Conservation (phyloP, 176 grass and related monocot genomes). For the Eleusine indica region DNA sequence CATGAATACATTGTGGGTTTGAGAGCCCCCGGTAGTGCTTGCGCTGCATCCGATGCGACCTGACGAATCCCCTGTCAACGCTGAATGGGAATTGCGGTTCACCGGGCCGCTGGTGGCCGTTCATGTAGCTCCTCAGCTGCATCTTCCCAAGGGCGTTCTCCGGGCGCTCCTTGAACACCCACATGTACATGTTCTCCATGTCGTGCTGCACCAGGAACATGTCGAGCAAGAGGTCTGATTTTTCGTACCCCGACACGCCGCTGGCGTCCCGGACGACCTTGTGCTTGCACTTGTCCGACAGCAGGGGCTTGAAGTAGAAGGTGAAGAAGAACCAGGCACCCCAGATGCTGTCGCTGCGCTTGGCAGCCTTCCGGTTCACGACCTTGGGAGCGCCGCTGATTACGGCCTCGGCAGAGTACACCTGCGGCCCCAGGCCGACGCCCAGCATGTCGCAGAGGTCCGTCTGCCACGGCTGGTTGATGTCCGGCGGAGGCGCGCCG, state of each 20-base stretch:
- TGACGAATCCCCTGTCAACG: constrained; percentile 77
- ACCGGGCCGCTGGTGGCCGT: constrained; percentile 80
- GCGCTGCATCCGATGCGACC: constrained; percentile 96
- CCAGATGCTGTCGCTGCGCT: constrained; percentile 97
- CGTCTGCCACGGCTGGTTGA: constrained; percentile 88
- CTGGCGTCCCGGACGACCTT: constrained; percentile 65
- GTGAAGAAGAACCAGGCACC: constrained; percentile 99
- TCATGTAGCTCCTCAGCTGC: constrained; percentile 99
- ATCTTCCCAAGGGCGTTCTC: constrained; percentile 98
- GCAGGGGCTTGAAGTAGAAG: constrained; percentile 96
- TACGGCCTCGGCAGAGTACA: constrained; percentile 59
- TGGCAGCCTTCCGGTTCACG: constrained; percentile 70
- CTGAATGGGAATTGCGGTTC: constrained; percentile 95
- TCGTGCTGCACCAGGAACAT: constrained; percentile 98
- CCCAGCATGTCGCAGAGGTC: constrained; percentile 76
- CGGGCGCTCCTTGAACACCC: constrained; percentile 95
- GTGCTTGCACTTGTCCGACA: constrained; percentile 77
- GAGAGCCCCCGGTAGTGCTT: constrained; percentile 97
- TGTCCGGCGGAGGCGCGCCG: constrained; percentile 75
- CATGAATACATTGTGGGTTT: constrained; percentile 96
- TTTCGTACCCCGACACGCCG: constrained; percentile 67
- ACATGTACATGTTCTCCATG: constrained; percentile 99
- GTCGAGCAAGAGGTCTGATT: constrained; percentile 80
- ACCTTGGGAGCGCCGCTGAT: constrained; percentile 55
- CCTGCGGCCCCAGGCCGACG: constrained; percentile 70